Evolutionary conservation across 2,329 filamentous ascomycete species (phyloP).

Genomic region (Onygena corvina): DNA sequence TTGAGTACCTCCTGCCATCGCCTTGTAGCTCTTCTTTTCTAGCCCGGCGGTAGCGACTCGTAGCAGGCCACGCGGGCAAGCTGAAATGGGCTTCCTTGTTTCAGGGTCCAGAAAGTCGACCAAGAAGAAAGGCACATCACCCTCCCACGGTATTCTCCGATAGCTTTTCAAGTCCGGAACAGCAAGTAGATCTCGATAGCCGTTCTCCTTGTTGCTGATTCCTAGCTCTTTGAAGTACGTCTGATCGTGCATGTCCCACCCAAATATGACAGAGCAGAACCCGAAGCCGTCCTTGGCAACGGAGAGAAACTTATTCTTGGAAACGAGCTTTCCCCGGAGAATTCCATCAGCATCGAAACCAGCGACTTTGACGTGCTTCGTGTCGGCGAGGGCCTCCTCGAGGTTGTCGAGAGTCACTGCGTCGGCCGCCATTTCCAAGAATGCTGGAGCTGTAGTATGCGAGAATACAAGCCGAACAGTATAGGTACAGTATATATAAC

Average conservation of each 20-base stretch:
- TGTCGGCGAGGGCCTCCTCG: conserved; percentile 53
- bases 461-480: too few species aligned
- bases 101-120: conserved; percentile 76
- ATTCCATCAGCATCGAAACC: conserved; percentile 80
- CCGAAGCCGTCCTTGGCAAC: conserved; percentile 72
- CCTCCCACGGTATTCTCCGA: conserved; percentile 81
- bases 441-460: too few species aligned
- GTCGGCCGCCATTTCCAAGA: conserved; percentile 6
- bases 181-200: conserved; percentile 75
- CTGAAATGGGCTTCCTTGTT: conserved; percentile 56
- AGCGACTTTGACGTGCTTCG: conserved; percentile 73
- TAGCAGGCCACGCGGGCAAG: conserved; percentile 67
- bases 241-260: conserved; percentile 94
- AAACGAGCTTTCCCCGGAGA: conserved; percentile 78
- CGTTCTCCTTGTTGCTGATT: conserved; percentile 83
- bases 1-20: conserved; percentile 73
- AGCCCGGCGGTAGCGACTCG: conserved; percentile 57
- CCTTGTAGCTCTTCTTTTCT: conserved; percentile 56
- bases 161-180: conserved; percentile 66
- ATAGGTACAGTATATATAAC: too few species aligned
- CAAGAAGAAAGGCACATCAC: conserved; percentile 73
- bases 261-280: conserved; percentile 88
- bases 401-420: conserved; percentile 49
- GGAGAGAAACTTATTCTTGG: conserved; percentile 84
- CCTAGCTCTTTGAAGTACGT: conserved; percentile 76